Conservation (phyloP, 768 basidiomycete species). For the Leccinellum rugosiceps region DNA sequence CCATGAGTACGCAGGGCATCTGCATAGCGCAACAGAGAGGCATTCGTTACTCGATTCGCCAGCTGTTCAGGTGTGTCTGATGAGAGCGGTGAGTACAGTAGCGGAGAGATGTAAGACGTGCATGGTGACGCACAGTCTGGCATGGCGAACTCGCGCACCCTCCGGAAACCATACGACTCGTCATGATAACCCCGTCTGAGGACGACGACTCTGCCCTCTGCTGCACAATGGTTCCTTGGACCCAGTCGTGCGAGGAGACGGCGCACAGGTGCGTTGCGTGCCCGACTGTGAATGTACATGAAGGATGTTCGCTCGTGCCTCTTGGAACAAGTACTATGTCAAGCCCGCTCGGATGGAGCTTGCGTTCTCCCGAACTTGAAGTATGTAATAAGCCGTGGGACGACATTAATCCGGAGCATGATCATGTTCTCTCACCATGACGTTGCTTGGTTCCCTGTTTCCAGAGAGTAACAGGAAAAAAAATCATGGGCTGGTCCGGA, state of each 20-base stretch:
- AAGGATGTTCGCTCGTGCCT: too few species aligned
- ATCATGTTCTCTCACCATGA: not conserved
- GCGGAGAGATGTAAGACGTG: not conserved
- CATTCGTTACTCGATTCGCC: slow-evolving; percentile 65
- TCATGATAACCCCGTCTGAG: slow-evolving; percentile 58
- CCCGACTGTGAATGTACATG: slow-evolving; percentile 18
- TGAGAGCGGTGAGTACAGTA: not conserved
- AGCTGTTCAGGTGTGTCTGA: slow-evolving; percentile 66
- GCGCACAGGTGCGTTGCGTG: slow-evolving; percentile 12
- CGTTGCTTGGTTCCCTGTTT: too few species aligned
- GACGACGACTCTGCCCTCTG: slow-evolving; percentile 17
- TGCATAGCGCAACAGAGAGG: slow-evolving; percentile 80
- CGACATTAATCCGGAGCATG: not conserved
- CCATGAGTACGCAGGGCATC: slow-evolving; percentile 85
- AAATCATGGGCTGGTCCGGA: too few species aligned
- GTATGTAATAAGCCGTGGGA: not conserved
- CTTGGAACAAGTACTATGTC: too few species aligned
- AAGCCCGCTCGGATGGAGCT: slow-evolving; percentile 18
- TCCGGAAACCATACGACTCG: slow-evolving; percentile 75
- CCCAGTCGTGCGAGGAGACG: slow-evolving; percentile 9
- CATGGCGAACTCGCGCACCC: slow-evolving; percentile 56
- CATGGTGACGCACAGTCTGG: slow-evolving; percentile 61
- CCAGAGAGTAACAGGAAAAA: not conserved
- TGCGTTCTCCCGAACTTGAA: not conserved
- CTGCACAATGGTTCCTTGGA: not conserved